A percentile compares a stretch with the other conserved stretches of the same genome.
phyloP scores from a whole-genome alignment of 768 basidiomycete genomes.

The Phlebiopsis gigantea region DNA sequence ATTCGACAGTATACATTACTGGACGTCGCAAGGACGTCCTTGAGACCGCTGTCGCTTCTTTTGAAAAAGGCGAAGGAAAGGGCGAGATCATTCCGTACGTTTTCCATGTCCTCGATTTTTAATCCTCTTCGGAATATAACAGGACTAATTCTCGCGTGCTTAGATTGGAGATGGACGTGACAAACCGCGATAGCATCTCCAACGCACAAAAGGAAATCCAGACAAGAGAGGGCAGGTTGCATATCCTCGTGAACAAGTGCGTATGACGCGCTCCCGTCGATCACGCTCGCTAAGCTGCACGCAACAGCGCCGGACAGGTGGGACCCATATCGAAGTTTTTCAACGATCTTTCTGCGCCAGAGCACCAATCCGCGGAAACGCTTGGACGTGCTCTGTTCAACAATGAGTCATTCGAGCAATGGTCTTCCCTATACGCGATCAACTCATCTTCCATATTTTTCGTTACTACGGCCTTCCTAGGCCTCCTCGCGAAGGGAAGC shows the following conservation, averaged over 20 bases:
- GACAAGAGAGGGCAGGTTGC: slow-evolving; percentile 61
- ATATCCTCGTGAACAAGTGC: slow-evolving; percentile 82
- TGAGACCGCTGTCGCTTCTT: slow-evolving; percentile 38
- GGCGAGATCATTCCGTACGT: slow-evolving; percentile 59
- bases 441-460: slow-evolving; percentile 80
- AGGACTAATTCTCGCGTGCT: neutral
- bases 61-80: slow-evolving; percentile 37
- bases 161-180: slow-evolving; percentile 69
- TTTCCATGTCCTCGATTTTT: neutral
- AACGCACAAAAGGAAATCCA: slow-evolving; percentile 48
- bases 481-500: slow-evolving; percentile 67
- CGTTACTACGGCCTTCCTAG: slow-evolving; percentile 70
- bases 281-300: too few relatives aligned
- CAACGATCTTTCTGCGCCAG: slow-evolving; percentile 46
- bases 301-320: slow-evolving; percentile 69
- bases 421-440: slow-evolving; percentile 56
- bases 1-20: slow-evolving; percentile 70
- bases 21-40: slow-evolving; percentile 65
- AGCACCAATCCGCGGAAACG: slow-evolving; percentile 58
- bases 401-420: slow-evolving; percentile 56
- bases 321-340: slow-evolving; percentile 63
- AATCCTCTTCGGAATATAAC: neutral
- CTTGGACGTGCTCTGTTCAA: slow-evolving; percentile 67
- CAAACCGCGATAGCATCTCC: slow-evolving; percentile 61
- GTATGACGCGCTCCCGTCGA: too few relatives aligned